These are phyloP conservation scores for Marasmius fiardii DNA, from an alignment of 1,284 basidiomycete species.

Conservation along the genomic window DNA sequence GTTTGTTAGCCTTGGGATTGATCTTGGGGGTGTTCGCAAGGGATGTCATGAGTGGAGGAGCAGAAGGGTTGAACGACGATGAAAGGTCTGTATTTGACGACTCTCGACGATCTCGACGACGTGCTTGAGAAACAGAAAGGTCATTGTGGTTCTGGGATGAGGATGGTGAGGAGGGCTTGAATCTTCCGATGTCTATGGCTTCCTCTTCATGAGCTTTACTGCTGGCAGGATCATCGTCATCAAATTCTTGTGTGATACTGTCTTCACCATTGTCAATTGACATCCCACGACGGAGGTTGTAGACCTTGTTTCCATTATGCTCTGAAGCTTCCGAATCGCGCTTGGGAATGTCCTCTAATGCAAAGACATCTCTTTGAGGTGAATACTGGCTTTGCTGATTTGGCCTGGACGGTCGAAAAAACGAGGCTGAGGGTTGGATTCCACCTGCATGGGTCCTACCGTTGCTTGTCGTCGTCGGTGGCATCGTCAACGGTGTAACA, in stretches of 20 bases:
- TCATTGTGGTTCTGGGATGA: not conserved
- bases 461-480: slow-evolving; percentile 6
- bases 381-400: slow-evolving; percentile 27
- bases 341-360: slow-evolving; percentile 13
- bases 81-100: slow-evolving; percentile 10
- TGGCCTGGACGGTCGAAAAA: slow-evolving; percentile 68
- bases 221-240: slow-evolving; percentile 21
- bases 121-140: not conserved
- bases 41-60: slow-evolving; percentile 25
- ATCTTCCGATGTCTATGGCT: not conserved
- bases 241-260: slow-evolving; percentile 28
- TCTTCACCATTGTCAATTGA: slow-evolving; percentile 42
- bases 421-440: slow-evolving; percentile 69
- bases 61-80: slow-evolving; percentile 22
- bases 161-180: slow-evolving; percentile 2
- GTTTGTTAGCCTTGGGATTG: slow-evolving; percentile 36
- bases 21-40: slow-evolving; percentile 46
- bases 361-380: slow-evolving; percentile 23
- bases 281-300: slow-evolving; percentile 46
- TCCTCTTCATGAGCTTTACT: not conserved
- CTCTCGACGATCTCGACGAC: slow-evolving; percentile 2
- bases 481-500: slow-evolving; percentile 1
- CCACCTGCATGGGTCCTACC: slow-evolving; percentile 64
- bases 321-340: slow-evolving; percentile 19
- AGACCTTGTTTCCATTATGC: slow-evolving; percentile 47